phyloP scores from a whole-genome alignment of 495 filamentous ascomycete species.

The Lepraria neglecta region DNA sequence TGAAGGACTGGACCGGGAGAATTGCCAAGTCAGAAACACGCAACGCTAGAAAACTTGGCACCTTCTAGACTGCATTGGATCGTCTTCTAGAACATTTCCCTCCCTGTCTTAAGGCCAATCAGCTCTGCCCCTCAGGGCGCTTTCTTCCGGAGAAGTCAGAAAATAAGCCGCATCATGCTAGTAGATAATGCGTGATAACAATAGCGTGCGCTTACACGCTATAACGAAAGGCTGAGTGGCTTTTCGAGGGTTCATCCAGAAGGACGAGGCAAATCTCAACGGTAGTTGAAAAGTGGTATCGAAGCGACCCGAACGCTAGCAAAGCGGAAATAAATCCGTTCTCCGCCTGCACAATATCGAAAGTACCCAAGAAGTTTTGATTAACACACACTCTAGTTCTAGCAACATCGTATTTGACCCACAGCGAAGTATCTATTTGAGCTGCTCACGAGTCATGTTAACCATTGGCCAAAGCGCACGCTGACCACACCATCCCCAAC shows the following conservation, averaged over 20 bases:
- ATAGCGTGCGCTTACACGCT: not conserved
- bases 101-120: not conserved
- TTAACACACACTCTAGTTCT: not conserved
- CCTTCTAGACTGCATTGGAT: constrained; percentile 2
- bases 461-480: not conserved
- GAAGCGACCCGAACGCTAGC: constrained; percentile 5
- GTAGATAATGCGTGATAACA: constrained; percentile 14
- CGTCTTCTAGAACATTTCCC: constrained; percentile 5
- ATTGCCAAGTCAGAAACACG: too few relatives aligned
- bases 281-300: not conserved
- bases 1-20: too few relatives aligned
- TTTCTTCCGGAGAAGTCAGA: not conserved
- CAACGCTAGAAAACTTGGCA: too few relatives aligned
- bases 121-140: not conserved
- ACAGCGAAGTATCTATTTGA: not conserved
- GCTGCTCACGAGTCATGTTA: constrained; percentile 2
- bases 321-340: not conserved
- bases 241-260: not conserved
- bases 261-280: not conserved
- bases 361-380: not conserved
- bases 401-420: not conserved
- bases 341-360: not conserved
- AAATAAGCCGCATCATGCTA: constrained; percentile 5
- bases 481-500: not conserved
- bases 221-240: not conserved